phyloP scores from a whole-genome alignment of 148 eudicot genomes.

The Rhododendron mucronatum region DNA sequence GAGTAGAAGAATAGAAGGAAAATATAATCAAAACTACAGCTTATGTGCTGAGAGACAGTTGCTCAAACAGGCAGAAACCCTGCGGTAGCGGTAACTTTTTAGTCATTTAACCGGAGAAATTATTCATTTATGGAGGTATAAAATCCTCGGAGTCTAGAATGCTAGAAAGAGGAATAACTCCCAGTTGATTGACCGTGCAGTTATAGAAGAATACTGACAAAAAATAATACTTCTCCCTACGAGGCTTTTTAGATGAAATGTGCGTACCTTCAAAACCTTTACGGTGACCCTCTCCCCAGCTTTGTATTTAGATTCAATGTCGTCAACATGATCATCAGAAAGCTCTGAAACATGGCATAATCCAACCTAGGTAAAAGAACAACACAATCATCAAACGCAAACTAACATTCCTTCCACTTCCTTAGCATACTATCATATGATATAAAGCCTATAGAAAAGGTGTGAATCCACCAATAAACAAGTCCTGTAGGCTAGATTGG shows the following conservation, averaged over 20 bases:
- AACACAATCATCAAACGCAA: slow-evolving; percentile 7
- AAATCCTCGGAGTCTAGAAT: background rate
- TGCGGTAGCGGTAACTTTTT: background rate
- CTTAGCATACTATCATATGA: background rate
- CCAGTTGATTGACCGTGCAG: background rate
- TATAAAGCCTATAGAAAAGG: background rate
- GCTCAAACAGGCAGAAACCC: background rate
- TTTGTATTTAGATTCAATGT: slow-evolving; percentile 51
- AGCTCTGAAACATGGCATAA: slow-evolving; percentile 90
- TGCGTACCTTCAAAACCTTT: slow-evolving; percentile 63
- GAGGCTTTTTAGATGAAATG: background rate
- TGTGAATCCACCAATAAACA: background rate
- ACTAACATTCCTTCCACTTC: background rate
- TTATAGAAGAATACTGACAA: background rate
- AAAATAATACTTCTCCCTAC: background rate
- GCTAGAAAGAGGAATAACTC: background rate
- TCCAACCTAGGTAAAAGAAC: slow-evolving; percentile 47
- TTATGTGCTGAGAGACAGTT: background rate
- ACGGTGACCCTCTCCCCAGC: slow-evolving; percentile 67
- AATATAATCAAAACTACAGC: slow-evolving; percentile 10
- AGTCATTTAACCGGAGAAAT: background rate
- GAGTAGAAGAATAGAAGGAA: slow-evolving; percentile 6
- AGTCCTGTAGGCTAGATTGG: background rate
- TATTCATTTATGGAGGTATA: background rate
- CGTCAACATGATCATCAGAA: slow-evolving; percentile 63